Conservation (phyloP, 78 protist genomes). For the Dictyostelium firmibasis region DNA sequence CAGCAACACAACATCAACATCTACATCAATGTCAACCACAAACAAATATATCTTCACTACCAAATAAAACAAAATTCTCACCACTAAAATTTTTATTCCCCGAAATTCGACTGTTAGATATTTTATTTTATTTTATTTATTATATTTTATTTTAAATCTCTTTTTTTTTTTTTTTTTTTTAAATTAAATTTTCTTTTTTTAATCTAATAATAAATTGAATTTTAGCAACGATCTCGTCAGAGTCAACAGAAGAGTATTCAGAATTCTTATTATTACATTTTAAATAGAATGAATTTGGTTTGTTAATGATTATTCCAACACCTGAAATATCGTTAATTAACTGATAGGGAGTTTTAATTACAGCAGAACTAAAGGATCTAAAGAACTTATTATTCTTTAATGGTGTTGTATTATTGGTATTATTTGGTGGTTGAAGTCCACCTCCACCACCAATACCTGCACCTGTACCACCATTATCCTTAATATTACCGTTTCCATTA, state of each 20-base stretch:
- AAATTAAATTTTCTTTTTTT: conserved; percentile 13
- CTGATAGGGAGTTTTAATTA: conserved; percentile 29
- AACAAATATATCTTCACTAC: too few species aligned
- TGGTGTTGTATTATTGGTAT: background rate
- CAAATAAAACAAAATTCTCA: too few species aligned
- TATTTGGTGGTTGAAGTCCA: background rate
- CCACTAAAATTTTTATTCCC: too few species aligned
- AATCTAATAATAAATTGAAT: conserved; percentile 35
- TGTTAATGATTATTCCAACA: conserved; percentile 17
- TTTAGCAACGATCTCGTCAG: conserved; percentile 74
- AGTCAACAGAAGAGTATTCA: conserved; percentile 40
- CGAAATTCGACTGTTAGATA: too few species aligned
- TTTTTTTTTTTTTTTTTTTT: background rate
- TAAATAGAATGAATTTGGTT: conserved; percentile 42
- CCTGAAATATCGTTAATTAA: conserved; percentile 12
- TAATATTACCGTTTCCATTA: background rate
- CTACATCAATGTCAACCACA: too few species aligned
- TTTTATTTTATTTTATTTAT: background rate
- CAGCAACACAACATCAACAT: too few species aligned
- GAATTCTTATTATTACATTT: conserved; percentile 44
- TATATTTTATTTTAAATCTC: background rate
- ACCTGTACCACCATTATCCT: background rate
- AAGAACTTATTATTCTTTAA: conserved; percentile 21
- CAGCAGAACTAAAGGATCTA: conserved; percentile 21
- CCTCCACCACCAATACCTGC: background rate